Base-by-base conservation (phyloP, 139 green algal genomes). In the Micractinium sp. region DNA sequence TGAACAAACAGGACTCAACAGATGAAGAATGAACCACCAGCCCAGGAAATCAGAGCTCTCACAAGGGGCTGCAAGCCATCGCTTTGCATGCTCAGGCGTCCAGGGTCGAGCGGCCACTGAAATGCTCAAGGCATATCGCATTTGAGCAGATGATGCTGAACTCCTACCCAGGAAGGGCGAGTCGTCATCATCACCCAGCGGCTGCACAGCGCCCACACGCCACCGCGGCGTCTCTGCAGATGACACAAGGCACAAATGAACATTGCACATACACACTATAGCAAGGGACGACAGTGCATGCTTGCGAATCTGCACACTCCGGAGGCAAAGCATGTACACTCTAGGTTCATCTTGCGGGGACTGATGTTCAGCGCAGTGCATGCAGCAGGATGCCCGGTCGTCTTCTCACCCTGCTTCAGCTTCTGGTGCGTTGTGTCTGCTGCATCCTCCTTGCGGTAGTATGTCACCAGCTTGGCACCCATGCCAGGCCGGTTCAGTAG, bases 401-500 rank as follows among this genome's bases (percentile, higher is more conserved):
- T 56, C 47, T 5, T 56, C 63, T 1, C 63, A 81, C 83, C 67
- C 20, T 87, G 36, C 27, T 61, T 66, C 39, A 94, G 80, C 41
- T 83, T 18, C 75, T 91, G 67, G 88, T 92, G 53, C 38, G 60
- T 88, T 27, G 35, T 81, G 83, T 98, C 96, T 20, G 81, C 89
- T 0, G 89, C 22, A 20, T 78, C 88, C 36, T 76, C 82, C 83
- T 95, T 95, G 41, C 94, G 89, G 82, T 98, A 98, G 91, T 95
- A 98, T 0, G 94, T 96, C 25, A 90, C 90, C 36, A 98, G 90
- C 18, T 89, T 90, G 13, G 91, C 93, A 25, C 95, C 96, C 96
- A 98, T 98, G 76, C 95, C 96, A 60, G 94, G 92, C 3, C 94
- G 90, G 36, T 90, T 94, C 25, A 98, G 92, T 41, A 98, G 91